Evolutionary conservation across 2,329 filamentous ascomycete species (phyloP), one percentile per base, ranked within the genome.

Genomic region (Aspergillus unguis): DNA sequence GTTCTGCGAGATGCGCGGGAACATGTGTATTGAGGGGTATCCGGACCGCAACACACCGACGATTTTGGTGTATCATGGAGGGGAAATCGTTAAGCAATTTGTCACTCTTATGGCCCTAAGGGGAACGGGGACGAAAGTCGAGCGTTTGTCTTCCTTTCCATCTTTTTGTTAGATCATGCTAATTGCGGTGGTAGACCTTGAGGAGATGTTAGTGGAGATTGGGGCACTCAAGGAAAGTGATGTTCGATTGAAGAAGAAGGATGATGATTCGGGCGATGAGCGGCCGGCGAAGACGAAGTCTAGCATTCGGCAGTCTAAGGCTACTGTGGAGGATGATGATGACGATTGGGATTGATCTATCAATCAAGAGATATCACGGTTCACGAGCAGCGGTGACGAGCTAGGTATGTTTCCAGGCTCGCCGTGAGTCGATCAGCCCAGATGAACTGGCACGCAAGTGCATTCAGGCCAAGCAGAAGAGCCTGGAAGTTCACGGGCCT

Each of bases 21-120:
- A 90, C 66, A 84, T 96, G 75, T 96, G 94, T 53, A 96, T 99
- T 62, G 94, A 97, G 70, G 90, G 90, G 37, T 99, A 99, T 71
- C 94, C 94, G 1, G 94, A 97, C 65, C 82, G 83, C 52, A 99
- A 99, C 70, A 96, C 91, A 53, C 94, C 94, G 1, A 99, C 94
- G 0, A 90, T 99, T 33, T 69, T 99, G 57, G 83, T 96, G 0
- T 99, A 99, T 74, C 87, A 86, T 68, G 90, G 96, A 63, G 91
- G 90, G 17, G 90, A 99, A 68, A 96, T 99, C 60, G 85, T 85
- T 68, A 90, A 85, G 75, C 94, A 99, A 73, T 75, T 96, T 47
- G 88, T 99, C n/a, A 97, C 92, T 3, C 75, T 99, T 58, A 81
- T 83, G 63, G 89, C 90, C 48, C 72, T 97, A 42, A 84, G 85